Evolutionary conservation across 2,329 filamentous ascomycete species (phyloP), one percentile per base, ranked within the genome.

Genomic region (Ceratocystis albifundus): DNA sequence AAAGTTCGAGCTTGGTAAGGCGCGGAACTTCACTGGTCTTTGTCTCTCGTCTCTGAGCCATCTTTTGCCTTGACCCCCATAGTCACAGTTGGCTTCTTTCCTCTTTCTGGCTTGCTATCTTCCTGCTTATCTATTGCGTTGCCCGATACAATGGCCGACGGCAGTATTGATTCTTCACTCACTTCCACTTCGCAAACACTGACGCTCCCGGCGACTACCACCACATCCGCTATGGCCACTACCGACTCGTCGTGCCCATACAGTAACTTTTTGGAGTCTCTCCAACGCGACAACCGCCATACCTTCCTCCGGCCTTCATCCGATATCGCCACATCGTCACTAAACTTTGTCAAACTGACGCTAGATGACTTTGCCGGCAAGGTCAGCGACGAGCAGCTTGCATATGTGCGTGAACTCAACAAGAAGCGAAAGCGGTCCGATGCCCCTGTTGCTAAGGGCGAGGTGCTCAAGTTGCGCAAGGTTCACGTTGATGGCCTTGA

Each of bases 401-500:
- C 82, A 71, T 82, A 86, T 66, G 78, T 88, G 70, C 86, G 87
- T 70, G 83, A 88, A 70, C 78, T 79, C 69, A 86, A 85, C 71
- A 86, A 83, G 75, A 95, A 96, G 79, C 81, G 89, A 69, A 96
- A 94, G 79, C 81, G 89, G 70, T 80, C 80, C 7, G 79, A 81
- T 59, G 74, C 76, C 30, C 75, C 74, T 3, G 77, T 80, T 64
- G 76, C 76, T 41, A 75, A 75, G 44, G 71, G 76, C 61, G 76
- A 83, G 70, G 77, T 88, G 1, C 73, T 96, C 69, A 90, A 90
- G 71, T 79, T 96, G 71, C 87, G 88, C 71, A 91, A 89, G 75
- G 79, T 99, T 17, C 89, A 96, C 74, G 80, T 90, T 5, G 85
- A 96, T 67, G 94, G 93, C 0, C 96, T 97, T 71, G 89, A 88